Evolutionary conservation across 2,329 filamentous ascomycete genomes (phyloP), one percentile per base, ranked within the genome.

Genomic region (Ceratocystis diversiconidia): DNA sequence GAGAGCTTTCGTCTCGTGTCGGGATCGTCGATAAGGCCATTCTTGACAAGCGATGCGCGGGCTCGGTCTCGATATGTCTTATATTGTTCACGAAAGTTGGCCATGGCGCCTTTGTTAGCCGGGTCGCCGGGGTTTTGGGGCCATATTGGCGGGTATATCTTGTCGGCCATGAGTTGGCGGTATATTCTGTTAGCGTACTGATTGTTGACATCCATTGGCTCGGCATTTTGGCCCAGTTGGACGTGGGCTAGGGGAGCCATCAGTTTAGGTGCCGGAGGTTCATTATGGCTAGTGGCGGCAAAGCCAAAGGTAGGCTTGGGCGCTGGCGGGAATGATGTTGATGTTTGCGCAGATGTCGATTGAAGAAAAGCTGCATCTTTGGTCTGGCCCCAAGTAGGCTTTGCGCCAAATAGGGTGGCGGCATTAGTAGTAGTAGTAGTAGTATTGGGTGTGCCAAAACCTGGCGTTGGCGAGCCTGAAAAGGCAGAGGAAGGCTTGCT

Each of bases 11-110:
- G 84, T 65, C 81, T 80, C 70, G 84, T 82, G 41, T 85, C 80
- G 2, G 85, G 85, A 69, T 87, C 83, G 72, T 87, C 85, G 65
- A 87, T 83, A 6, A 86, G 74, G 10, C 80, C 81, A 15, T 79
- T 82, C 68, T 79, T 80, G 65, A 85, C 83, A 52, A 87, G 74
- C 3, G 80, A 82, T 15, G 76, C 76, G 62, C 85, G 81, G 6
- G 81, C 83, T 68, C 78, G 80, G 64, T 77, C 77, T 65, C 84
- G 79, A 69, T 86, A 86, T 10, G 74, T 74, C 68, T 83, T 84
- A 71, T 82, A 82, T 19, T 77, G 74, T 61, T 82, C 79, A 57
- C 82, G 78, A 66, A 85, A 81, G 62, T 74, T 76, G 65, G 84
- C 79, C 72, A 86, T 79, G 12, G 76, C 76, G 8, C 73, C 74